Evolutionary conservation across 148 eudicot genomes (phyloP).

Genomic region (Cornus suecica): DNA sequence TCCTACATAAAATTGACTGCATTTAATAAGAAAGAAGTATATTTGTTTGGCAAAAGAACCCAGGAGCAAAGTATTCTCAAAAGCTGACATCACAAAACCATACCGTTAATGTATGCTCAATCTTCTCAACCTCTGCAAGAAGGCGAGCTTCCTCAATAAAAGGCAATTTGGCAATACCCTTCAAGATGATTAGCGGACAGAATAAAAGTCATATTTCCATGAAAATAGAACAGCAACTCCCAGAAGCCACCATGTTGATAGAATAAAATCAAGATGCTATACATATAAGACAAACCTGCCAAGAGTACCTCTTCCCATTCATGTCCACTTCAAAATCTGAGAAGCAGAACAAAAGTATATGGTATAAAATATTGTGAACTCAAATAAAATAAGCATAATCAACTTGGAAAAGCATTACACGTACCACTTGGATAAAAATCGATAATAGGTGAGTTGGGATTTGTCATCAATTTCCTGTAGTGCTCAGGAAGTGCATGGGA

Average conservation of each 20-base stretch:
- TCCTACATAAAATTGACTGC: conserved; percentile 35
- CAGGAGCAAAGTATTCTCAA: not conserved
- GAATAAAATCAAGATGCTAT: conserved; percentile 4
- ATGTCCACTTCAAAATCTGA: conserved; percentile 93
- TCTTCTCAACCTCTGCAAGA: conserved; percentile 76
- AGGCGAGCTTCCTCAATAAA: conserved; percentile 91
- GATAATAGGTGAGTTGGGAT: conserved; percentile 80
- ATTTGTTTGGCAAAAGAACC: conserved; percentile 3
- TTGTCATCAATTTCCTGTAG: conserved; percentile 81
- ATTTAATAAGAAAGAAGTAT: conserved; percentile 7
- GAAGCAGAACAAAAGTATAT: not conserved
- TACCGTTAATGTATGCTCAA: conserved; percentile 86
- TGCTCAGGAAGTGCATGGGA: conserved; percentile 92
- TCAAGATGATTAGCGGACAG: not conserved
- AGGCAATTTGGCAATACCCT: conserved; percentile 94
- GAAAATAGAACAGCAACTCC: not conserved
- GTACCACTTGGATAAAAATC: conserved; percentile 94
- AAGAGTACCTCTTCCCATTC: conserved; percentile 88
- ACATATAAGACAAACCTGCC: conserved; percentile 61
- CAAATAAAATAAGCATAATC: not conserved
- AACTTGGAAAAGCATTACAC: not conserved
- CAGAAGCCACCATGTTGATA: conserved; percentile 6
- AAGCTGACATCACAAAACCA: conserved; percentile 4
- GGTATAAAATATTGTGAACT: not conserved
- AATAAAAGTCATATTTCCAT: conserved; percentile 8